These are phyloP conservation scores for Fraxinus anomala DNA, from an alignment of 257 asterid species.

Conservation along the genomic window DNA sequence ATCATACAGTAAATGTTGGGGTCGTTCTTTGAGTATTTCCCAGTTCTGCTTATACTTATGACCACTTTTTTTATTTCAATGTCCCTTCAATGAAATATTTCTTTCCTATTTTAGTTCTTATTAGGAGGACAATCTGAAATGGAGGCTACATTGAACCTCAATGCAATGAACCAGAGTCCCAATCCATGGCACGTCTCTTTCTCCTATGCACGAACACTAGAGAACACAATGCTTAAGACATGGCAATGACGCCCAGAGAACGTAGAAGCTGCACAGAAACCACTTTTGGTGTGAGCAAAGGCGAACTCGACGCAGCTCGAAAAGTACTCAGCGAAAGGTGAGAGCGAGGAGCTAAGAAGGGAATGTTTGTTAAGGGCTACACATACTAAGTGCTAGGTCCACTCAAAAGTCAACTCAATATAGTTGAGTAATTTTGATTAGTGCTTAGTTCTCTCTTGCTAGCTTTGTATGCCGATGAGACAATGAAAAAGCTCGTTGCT, in stretches of 20 bases:
- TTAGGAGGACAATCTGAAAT: constrained; percentile 59
- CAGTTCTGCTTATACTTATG: neutral
- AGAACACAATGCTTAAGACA: constrained; percentile 61
- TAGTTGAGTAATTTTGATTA: constrained; percentile 4
- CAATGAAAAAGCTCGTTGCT: neutral
- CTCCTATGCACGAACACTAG: constrained; percentile 62
- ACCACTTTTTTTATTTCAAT: neutral
- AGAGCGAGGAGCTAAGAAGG: constrained; percentile 67
- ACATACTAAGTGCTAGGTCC: constrained; percentile 38
- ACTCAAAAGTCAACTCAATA: neutral
- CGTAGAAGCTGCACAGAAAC: constrained; percentile 56
- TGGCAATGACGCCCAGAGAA: constrained; percentile 69
- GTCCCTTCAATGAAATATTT: constrained; percentile 2
- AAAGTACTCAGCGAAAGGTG: constrained; percentile 55
- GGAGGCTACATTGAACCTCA: constrained; percentile 52
- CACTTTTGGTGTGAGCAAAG: constrained; percentile 53
- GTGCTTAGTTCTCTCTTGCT: constrained; percentile 9
- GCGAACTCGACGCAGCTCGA: constrained; percentile 72
- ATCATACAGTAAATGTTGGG: too few relatives aligned
- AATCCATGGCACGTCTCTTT: constrained; percentile 60
- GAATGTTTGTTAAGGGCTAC: constrained; percentile 63
- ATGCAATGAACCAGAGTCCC: constrained; percentile 51
- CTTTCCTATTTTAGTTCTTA: constrained; percentile 36
- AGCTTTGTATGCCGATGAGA: constrained; percentile 14
- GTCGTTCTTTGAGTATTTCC: neutral